These are phyloP conservation scores for Rutstroemia sp. DNA, from an alignment of 2,329 filamentous ascomycete species.

Conservation along the genomic window DNA sequence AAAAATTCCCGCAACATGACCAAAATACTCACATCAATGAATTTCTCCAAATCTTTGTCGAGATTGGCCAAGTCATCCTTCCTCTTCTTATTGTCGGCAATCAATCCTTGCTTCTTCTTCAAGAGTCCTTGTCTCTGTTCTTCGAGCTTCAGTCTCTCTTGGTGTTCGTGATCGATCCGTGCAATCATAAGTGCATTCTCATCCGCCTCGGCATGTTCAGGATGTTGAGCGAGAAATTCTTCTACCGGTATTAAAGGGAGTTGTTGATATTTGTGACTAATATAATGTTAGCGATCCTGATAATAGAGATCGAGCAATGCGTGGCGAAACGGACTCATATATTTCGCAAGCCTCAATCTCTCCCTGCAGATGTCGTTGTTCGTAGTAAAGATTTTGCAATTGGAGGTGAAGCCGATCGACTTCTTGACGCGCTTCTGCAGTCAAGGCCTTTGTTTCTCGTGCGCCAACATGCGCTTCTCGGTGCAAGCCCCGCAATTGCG, in stretches of 20 bases:
- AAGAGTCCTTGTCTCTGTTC: constrained; percentile 72
- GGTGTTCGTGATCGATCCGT: constrained; percentile 83
- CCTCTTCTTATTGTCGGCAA: constrained; percentile 78
- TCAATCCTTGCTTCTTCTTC: constrained; percentile 62
- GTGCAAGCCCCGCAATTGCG: constrained; percentile 75
- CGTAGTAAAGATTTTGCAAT: constrained; percentile 93
- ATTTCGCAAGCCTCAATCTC: constrained; percentile 88
- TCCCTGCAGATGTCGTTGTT: constrained; percentile 81
- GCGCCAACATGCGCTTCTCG: constrained; percentile 73
- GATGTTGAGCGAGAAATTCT: constrained; percentile 70
- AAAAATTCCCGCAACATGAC: neutral
- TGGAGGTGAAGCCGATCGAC: constrained; percentile 88
- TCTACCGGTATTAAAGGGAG: constrained; percentile 79
- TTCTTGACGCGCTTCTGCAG: constrained; percentile 80
- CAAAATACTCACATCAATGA: constrained; percentile 64
- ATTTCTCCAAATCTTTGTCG: constrained; percentile 87
- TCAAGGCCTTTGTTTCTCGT: constrained; percentile 77
- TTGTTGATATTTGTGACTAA: constrained; percentile 77
- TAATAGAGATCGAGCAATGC: neutral
- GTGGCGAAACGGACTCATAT: constrained; percentile 63
- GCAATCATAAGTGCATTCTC: constrained; percentile 82
- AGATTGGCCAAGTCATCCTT: constrained; percentile 89
- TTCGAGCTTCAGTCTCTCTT: constrained; percentile 77
- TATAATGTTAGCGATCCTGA: neutral
- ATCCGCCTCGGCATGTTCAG: constrained; percentile 63